Evolutionary conservation across 345 rosid species (phyloP), one percentile per base, ranked within the genome.

Genomic region (Ceriops tagal): DNA sequence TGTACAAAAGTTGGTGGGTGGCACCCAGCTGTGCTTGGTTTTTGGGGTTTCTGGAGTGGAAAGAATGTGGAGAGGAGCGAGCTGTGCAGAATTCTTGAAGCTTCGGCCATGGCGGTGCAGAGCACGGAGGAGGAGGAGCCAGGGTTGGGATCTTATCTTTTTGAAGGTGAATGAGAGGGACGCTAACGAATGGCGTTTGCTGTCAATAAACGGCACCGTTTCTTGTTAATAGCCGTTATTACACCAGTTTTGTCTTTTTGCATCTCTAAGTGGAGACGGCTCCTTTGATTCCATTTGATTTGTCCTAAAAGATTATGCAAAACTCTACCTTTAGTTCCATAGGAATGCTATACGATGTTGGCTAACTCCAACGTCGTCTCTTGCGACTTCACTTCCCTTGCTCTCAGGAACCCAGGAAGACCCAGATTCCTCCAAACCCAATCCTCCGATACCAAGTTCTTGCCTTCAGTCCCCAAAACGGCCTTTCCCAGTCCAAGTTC

Each of bases 101-200:
- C 83, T 83, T 87, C 88, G 24, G 90, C 87, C 96, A 89, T 87
- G 75, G 85, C 68, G 58, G 43, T 18, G 47, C n/a, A 24, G 58
- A 26, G 62, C 72, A 63, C 78, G 60, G 68, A 27, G 21, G 13
- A 73, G 71, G 10, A 1, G 5, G 28, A 24, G 15, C 10, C 30
- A 19, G 53, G 19, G 13, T 24, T 35, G 51, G 64, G 39, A 61
- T 61, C 53, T 27, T 19, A 21, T 10, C 7, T 6, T 11, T 8
- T 16, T 13, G 6, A 22, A 55, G 30, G 19, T 24, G n/a, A 5
- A 0, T 9, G 58, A 30, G 31, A 58, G 53, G 31, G 65, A 21
- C 8, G 58, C 22, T 26, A 2, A 43, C 22, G 31, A 24, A 22
- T 22, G 58, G 60, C 52, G 67, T 61, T 66, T 1, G 61, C 66